A percentile compares a stretch with the other conserved stretches of the same genome.
phyloP scores from a whole-genome alignment of 2,329 filamentous ascomycete genomes.

The Sporothrix dimorphospora region DNA sequence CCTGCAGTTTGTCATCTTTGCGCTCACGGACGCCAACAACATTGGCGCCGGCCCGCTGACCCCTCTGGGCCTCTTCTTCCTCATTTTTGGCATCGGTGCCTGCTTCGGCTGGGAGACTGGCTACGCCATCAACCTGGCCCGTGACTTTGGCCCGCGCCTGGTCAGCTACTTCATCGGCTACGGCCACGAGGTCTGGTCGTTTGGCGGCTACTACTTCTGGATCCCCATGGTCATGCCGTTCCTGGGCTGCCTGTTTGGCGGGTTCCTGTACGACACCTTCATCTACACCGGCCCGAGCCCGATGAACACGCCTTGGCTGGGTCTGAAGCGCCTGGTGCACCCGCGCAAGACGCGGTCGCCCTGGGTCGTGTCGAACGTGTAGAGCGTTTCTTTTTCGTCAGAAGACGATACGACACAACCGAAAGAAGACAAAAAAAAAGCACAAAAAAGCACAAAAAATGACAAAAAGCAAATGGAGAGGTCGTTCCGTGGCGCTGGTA shows the following conservation, averaged over 20 bases:
- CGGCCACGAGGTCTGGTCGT: slow-evolving; percentile 34
- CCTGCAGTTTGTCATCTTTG: slow-evolving; percentile 62
- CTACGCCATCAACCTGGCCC: slow-evolving; percentile 62
- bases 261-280: slow-evolving; percentile 68
- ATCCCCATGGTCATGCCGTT: slow-evolving; percentile 75
- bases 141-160: slow-evolving; percentile 62
- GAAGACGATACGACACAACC: no score
- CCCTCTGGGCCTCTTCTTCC: slow-evolving; percentile 49
- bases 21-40: slow-evolving; percentile 60
- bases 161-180: slow-evolving; percentile 58
- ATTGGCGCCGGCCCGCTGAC: slow-evolving; percentile 54
- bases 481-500: not conserved
- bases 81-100: slow-evolving; percentile 60
- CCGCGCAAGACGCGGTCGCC: slow-evolving; percentile 41
- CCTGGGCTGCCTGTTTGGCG: slow-evolving; percentile 64
- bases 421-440: no score
- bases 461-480: not conserved
- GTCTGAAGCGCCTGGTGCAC: slow-evolving; percentile 56
- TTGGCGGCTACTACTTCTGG: slow-evolving; percentile 40
- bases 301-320: slow-evolving; percentile 68
- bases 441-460: not conserved
- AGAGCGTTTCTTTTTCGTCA: no score
- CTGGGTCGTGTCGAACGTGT: slow-evolving; percentile 39
- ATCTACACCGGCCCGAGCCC: slow-evolving; percentile 72
- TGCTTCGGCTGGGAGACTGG: slow-evolving; percentile 55